Evolutionary conservation across 805 yeast genomes (phyloP), one percentile per base, ranked within the genome.

Genomic region (Candida rishiriensis): DNA sequence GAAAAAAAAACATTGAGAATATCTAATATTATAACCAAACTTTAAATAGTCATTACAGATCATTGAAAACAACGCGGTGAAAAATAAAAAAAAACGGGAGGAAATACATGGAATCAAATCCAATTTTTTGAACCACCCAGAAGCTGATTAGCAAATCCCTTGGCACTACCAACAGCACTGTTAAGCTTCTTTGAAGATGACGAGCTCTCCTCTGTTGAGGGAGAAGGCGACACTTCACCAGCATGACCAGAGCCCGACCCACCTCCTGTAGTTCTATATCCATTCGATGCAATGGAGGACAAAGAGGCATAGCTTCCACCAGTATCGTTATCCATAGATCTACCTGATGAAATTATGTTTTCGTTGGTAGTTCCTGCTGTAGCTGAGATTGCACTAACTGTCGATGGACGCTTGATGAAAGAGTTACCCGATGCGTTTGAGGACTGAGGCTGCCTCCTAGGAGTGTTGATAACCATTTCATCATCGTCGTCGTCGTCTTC

Each of bases 161-260:
- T 41, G 29, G 47, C 37, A 29, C 36, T n/a, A 26, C 14, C 28
- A 37, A 28, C n/a, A 29, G 47, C 41, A 60, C 57, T 34, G 56
- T 62, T 7, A 49, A 46, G 26, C 40, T 51, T 41, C 14, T n/a
- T 30, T 64, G 72, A 16, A 57, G 7, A 4, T 21, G 7, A 4
- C 7, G 26, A 21, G 7, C 26, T 21, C 7, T 32, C 26, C n/a
- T 21, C 30, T n/a, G 13, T 8, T 15, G 13, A 26, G 3, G 38
- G 38, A n/a, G 38, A 35, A 26, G 15, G 26, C 7, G 26, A 36
- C 26, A n/a, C 28, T 12, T 26, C 12, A 37, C 28, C 34, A 18
- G 16, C 14, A 13, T 10, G 35, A 36, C 28, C 33, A 29, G 41
- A 13, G 15, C 34, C 17, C 10, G 13, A 33, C 1, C 12, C 15